A percentile compares a stretch with the other conserved stretches of the same genome.
Conservation (phyloP, 2,329 filamentous ascomycete species). For the Parastagonospora avenae region DNA sequence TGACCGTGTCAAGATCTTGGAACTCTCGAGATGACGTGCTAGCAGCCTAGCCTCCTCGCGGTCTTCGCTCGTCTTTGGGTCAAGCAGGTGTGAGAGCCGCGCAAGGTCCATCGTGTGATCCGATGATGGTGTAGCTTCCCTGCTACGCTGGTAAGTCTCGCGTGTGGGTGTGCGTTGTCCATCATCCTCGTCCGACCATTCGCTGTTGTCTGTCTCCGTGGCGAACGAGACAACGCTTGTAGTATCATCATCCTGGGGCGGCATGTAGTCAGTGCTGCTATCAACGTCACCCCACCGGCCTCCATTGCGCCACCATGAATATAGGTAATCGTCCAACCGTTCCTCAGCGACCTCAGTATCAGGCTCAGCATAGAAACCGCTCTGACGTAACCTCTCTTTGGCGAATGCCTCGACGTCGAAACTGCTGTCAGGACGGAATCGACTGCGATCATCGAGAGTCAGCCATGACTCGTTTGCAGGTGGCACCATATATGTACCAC, state of each 20-base stretch:
- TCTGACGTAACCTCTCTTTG: constrained; percentile 62
- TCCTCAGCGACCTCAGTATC: constrained; percentile 58
- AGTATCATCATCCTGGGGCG: constrained; percentile 67
- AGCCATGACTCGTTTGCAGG: constrained; percentile 27
- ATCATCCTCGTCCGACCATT: constrained; percentile 49
- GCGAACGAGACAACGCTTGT: constrained; percentile 79
- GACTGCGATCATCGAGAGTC: constrained; percentile 29
- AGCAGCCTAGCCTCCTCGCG: constrained; percentile 80
- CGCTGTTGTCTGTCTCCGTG: constrained; percentile 53
- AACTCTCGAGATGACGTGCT: constrained; percentile 75
- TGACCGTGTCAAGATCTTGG: constrained; percentile 79
- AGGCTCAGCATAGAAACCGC: constrained; percentile 30
- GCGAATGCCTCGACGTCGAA: constrained; percentile 84
- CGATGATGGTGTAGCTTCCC: constrained; percentile 61
- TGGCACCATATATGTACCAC: constrained; percentile 2
- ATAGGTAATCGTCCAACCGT: constrained; percentile 74
- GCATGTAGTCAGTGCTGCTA: constrained; percentile 76
- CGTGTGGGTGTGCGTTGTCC: constrained; percentile 76
- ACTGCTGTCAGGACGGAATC: constrained; percentile 22
- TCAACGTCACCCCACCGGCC: constrained; percentile 87
- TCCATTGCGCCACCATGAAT: constrained; percentile 81
- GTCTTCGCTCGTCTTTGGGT: constrained; percentile 78
- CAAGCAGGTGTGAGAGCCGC: constrained; percentile 78
- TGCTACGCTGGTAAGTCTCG: constrained; percentile 54
- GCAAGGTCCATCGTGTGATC: constrained; percentile 60